phyloP scores from a whole-genome alignment of 345 rosid genomes.

The Eucalyptus grandis region DNA sequence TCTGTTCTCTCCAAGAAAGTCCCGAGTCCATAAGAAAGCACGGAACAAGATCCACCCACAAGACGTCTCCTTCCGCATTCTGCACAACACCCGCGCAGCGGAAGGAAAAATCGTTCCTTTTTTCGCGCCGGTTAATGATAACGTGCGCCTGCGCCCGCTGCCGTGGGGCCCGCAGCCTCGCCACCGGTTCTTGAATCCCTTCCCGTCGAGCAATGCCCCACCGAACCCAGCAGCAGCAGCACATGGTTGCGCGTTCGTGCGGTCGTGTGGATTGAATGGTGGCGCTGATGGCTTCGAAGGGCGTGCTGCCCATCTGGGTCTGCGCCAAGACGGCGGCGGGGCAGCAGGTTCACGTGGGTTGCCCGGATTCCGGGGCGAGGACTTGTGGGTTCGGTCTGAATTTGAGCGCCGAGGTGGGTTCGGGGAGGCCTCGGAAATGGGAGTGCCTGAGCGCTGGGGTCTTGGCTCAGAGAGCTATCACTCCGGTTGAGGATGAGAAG shows the following conservation, averaged over 20 bases:
- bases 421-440: slow-evolving; percentile 12
- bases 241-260: neutral
- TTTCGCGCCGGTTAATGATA: neutral
- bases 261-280: neutral
- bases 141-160: neutral
- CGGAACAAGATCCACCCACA: neutral
- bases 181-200: neutral
- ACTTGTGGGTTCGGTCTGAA: slow-evolving; percentile 19
- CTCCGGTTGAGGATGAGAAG: slow-evolving; percentile 56
- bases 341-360: slow-evolving; percentile 7
- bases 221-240: neutral
- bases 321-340: slow-evolving; percentile 16
- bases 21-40: neutral
- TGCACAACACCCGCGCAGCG: neutral
- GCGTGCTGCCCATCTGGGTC: slow-evolving; percentile 30
- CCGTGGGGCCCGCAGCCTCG: neutral
- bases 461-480: slow-evolving; percentile 29
- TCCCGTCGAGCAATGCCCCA: neutral
- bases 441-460: slow-evolving; percentile 30
- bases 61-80: neutral
- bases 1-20: neutral
- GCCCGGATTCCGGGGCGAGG: slow-evolving; percentile 11
- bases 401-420: slow-evolving; percentile 4
- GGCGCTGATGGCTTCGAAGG: slow-evolving; percentile 45
- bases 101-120: neutral